These are phyloP conservation scores for Podaxis sp. DNA, from an alignment of 768 basidiomycete species.

Conservation along the genomic window DNA sequence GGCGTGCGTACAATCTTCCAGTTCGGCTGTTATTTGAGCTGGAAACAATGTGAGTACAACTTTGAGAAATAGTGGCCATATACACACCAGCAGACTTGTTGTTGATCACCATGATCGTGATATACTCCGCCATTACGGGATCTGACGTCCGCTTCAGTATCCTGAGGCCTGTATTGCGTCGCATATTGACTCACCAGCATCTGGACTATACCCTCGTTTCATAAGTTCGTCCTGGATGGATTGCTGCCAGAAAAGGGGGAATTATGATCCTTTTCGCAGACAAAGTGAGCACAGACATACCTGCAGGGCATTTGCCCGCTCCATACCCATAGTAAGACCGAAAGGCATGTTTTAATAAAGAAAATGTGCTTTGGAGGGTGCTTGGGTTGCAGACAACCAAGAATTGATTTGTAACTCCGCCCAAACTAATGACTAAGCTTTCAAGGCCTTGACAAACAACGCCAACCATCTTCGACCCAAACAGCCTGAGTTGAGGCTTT, in stretches of 20 bases:
- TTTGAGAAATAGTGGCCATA: constrained; percentile 1
- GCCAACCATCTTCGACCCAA: background rate
- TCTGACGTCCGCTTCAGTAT: constrained; percentile 41
- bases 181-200: constrained; percentile 56
- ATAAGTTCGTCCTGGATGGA: constrained; percentile 81
- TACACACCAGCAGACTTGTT: constrained; percentile 75
- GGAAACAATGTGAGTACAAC: constrained; percentile 19
- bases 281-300: constrained; percentile 33
- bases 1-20: constrained; percentile 68
- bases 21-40: constrained; percentile 87
- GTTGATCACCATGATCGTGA: constrained; percentile 94
- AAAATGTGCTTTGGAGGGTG: constrained; percentile 25
- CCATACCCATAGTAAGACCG: constrained; percentile 76
- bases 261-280: background rate
- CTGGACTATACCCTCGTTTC: constrained; percentile 68
- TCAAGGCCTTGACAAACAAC: constrained; percentile 1
- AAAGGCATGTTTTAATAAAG: constrained; percentile 55
- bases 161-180: constrained; percentile 12
- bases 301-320: constrained; percentile 70
- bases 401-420: constrained; percentile 17
- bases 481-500: too few relatives aligned
- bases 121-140: constrained; percentile 91
- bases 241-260: constrained; percentile 43
- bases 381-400: constrained; percentile 5
- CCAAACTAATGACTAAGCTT: constrained; percentile 3